These are phyloP conservation scores for Echites panduratus DNA, from an alignment of 257 asterid genomes.

Conservation along the genomic window DNA sequence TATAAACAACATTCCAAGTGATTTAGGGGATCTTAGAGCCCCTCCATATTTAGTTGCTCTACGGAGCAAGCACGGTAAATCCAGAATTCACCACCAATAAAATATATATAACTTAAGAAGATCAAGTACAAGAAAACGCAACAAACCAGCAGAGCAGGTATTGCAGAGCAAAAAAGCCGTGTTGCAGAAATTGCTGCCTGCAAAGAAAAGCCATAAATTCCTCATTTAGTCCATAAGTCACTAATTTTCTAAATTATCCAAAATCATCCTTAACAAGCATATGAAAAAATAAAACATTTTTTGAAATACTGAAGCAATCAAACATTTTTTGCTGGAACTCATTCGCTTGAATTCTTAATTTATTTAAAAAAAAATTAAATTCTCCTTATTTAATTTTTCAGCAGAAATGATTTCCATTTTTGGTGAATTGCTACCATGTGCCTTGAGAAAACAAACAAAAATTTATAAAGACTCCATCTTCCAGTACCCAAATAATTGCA, in stretches of 20 bases:
- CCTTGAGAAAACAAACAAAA: background rate
- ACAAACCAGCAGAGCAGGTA: conserved; percentile 81
- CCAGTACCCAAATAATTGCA: background rate
- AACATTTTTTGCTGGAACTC: background rate
- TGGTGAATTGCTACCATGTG: background rate
- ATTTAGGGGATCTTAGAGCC: background rate
- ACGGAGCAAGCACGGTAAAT: background rate
- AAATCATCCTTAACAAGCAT: background rate
- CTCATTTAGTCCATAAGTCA: background rate
- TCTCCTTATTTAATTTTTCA: background rate
- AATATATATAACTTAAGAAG: background rate
- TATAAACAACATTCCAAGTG: background rate
- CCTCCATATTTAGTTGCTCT: background rate
- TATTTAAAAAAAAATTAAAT: background rate
- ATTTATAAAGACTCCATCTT: background rate
- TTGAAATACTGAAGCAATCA: background rate
- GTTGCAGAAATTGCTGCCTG: conserved; percentile 89
- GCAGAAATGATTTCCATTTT: background rate
- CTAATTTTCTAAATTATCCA: background rate
- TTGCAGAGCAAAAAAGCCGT: conserved; percentile 77
- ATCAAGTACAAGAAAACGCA: background rate
- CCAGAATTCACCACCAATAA: background rate
- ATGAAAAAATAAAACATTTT: background rate
- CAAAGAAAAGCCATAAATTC: conserved; percentile 14
- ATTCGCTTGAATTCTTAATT: background rate